Conservation (phyloP, 495 filamentous ascomycete genomes). For the Xylaria venustula region DNA sequence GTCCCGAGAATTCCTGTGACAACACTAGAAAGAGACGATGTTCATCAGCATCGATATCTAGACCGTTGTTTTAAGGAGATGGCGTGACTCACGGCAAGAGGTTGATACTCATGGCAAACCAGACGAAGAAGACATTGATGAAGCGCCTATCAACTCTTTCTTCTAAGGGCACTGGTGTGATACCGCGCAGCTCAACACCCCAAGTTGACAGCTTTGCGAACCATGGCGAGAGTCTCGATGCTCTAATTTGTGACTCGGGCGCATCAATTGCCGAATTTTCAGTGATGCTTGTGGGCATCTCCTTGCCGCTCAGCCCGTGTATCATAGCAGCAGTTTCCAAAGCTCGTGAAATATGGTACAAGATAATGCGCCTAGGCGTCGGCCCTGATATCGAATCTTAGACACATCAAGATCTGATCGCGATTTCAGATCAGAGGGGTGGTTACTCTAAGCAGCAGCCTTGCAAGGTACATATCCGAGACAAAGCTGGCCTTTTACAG, state of each 20-base stretch:
- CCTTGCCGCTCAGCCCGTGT: no score
- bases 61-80: neutral
- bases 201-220: conserved; percentile 4
- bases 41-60: neutral
- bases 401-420: no score
- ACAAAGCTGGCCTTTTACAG: no score
- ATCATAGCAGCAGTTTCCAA: no score
- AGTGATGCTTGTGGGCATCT: no score
- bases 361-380: no score
- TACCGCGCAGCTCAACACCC: conserved; percentile 45
- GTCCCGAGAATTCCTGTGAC: conserved; percentile 54
- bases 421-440: no score
- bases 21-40: conserved; percentile 32
- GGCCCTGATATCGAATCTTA: no score
- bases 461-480: no score
- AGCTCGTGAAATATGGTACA: no score
- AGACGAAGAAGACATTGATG: conserved; percentile 45
- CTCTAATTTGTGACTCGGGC: conserved; percentile 4
- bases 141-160: conserved; percentile 44
- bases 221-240: neutral
- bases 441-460: no score
- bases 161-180: conserved; percentile 49
- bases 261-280: no score
- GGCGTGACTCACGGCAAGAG: conserved; percentile 37
- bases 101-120: conserved; percentile 38